These are phyloP conservation scores for Aristolochia contorta DNA, from an alignment of 164 flowering plant species.

Conservation along the genomic window DNA sequence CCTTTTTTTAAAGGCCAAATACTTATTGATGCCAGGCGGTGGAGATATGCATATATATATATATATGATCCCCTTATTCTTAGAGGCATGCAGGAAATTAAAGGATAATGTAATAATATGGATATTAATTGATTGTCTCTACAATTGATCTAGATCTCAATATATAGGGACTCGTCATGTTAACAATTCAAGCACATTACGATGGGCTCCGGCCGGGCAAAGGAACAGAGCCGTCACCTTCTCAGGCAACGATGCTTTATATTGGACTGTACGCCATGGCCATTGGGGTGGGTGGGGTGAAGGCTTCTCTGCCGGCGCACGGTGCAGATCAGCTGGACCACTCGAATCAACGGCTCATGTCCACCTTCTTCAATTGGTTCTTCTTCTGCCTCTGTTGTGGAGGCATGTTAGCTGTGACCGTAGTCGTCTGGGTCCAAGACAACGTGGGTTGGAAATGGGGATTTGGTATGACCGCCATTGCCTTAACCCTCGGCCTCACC, in stretches of 20 bases:
- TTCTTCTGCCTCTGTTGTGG: constrained; percentile 28
- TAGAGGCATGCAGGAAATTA: too few species aligned
- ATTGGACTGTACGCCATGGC: constrained; percentile 31
- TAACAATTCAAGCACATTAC: constrained; percentile 28
- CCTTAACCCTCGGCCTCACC: constrained; percentile 8
- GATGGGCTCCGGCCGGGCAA: constrained; percentile 18
- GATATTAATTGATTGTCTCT: too few species aligned
- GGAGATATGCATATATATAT: too few species aligned
- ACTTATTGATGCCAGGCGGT: too few species aligned
- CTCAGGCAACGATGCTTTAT: constrained; percentile 21
- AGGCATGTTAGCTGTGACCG: constrained; percentile 22
- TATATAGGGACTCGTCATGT: constrained; percentile 30
- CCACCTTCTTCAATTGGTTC: constrained; percentile 31
- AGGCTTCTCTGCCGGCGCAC: constrained; percentile 25
- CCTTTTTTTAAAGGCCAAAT: too few species aligned
- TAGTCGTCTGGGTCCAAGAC: constrained; percentile 32
- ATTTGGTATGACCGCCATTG: constrained; percentile 3
- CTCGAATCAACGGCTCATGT: constrained; percentile 15
- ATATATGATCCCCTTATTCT: too few species aligned
- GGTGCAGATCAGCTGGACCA: constrained; percentile 32
- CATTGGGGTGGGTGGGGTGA: constrained; percentile 32
- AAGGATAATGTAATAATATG: too few species aligned
- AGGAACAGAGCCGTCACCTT: constrained; percentile 8
- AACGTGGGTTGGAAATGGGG: constrained; percentile 21
- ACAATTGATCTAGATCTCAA: too few species aligned